A percentile compares a stretch with the other conserved stretches of the same genome.
phyloP scores from a whole-genome alignment of 1,139 yeast species.

The Protomyces macrosporus region DNA sequence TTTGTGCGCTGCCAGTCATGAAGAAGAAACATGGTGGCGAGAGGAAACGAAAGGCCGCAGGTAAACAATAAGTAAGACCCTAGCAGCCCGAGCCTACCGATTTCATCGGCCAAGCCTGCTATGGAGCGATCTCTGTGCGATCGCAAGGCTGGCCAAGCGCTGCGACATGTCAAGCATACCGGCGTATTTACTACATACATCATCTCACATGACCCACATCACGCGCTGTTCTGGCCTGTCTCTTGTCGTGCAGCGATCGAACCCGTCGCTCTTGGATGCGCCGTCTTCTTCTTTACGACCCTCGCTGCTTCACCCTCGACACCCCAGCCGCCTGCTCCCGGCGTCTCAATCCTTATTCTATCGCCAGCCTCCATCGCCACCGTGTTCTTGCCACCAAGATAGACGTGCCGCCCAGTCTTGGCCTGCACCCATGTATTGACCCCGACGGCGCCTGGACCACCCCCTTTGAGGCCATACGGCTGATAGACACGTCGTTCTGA shows the following conservation, averaged over 20 bases:
- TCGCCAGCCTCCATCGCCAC: conserved; percentile 52
- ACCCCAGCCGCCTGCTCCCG: conserved; percentile 48
- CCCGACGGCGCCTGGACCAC: conserved; percentile 56
- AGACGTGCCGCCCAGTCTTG: conserved; percentile 36
- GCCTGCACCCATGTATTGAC: conserved; percentile 50
- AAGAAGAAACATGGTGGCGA: conserved; percentile 19
- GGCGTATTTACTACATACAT: neutral
- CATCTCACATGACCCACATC: neutral
- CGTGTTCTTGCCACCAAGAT: conserved; percentile 57
- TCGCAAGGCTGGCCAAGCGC: too few relatives aligned
- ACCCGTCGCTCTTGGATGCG: conserved; percentile 14
- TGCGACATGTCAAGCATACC: neutral
- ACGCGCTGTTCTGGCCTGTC: conserved; percentile 21
- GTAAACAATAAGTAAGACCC: conserved; percentile 1
- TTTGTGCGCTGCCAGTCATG: conserved; percentile 13
- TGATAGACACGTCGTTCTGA: conserved; percentile 57
- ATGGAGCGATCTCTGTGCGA: neutral
- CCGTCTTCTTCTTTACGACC: neutral
- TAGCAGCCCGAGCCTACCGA: neutral
- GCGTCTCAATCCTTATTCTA: conserved; percentile 49
- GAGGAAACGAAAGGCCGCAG: conserved; percentile 18
- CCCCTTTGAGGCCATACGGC: conserved; percentile 61
- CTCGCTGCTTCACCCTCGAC: neutral
- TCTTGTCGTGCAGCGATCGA: conserved; percentile 1
- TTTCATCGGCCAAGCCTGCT: neutral